Evolutionary conservation across 2,329 filamentous ascomycete genomes (phyloP), one percentile per base, ranked within the genome.

Genomic region (Monilinia laxa): DNA sequence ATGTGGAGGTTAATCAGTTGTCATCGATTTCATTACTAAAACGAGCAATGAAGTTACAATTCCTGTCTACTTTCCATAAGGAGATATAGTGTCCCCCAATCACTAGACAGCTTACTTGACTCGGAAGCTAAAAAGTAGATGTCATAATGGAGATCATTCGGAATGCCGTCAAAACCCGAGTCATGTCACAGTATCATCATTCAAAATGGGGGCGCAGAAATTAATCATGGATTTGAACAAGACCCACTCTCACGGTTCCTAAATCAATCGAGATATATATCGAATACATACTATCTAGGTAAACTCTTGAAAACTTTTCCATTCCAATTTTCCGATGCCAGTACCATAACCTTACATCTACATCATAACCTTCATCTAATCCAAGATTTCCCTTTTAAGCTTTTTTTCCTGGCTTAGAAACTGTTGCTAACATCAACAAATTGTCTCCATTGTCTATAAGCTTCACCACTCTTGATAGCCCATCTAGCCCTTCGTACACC

Each of bases 401-500:
- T 59, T 52, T 14, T 6, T n/a, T 23, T 31, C 31, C 3, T 18
- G 28, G n/a, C 47, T 47, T 64, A 64, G 45, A 75, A 68, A 66
- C 69, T 70, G 58, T 77, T 76, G 56, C 71, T 96, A 45, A 91
- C 87, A 68, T 94, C 86, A 49, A 96, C 93, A 80, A 97, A 98
- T 28, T 83, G 83, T 67, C 88, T 83, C 87, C 95, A 94, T 79
- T 93, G 88, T 76, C 83, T 88, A 83, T 91, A 88, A n/a, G 94
- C 92, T 76, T 89, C 87, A 57, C 94, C 93, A 77, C 92, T 97
- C 78, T 88, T 86, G 58, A 99, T 85, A 14, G 92, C 92, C 91
- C 92, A 96, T 73, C 90, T 87, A 20, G 95, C 95, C 76, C 92
- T 85, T 73, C 94, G 83, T 18, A 97, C 86, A 63, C 94, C 95